These are phyloP conservation scores for Cryptococcus depauperatus DNA, from an alignment of 1,284 basidiomycete species.

Conservation along the genomic window DNA sequence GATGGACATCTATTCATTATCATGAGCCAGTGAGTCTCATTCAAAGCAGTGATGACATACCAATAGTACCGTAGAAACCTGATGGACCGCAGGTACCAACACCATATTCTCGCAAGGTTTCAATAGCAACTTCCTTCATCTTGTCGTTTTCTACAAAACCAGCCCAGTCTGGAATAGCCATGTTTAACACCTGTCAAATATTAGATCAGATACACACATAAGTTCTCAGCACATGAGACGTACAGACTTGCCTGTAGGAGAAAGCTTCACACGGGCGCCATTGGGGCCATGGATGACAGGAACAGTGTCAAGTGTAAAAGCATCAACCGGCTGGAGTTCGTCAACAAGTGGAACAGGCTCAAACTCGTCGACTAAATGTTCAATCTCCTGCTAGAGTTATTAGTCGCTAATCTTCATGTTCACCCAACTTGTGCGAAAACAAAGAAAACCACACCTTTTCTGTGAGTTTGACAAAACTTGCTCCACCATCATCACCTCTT, in stretches of 20 bases:
- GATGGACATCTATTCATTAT: constrained; percentile 68
- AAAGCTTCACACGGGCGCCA: constrained; percentile 72
- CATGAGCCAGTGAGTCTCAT: neutral
- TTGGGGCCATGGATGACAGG: constrained; percentile 74
- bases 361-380: constrained; percentile 96
- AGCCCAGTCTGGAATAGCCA: constrained; percentile 88
- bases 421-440: too few species aligned
- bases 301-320: constrained; percentile 61
- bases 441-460: constrained; percentile 63
- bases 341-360: constrained; percentile 71
- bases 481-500: constrained; percentile 72
- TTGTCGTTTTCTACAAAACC: constrained; percentile 81
- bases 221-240: too few species aligned
- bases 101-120: constrained; percentile 84
- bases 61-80: constrained; percentile 94
- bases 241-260: constrained; percentile 63
- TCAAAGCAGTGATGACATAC: constrained; percentile 47
- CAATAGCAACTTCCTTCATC: constrained; percentile 77
- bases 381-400: constrained; percentile 64
- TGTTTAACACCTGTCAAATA: constrained; percentile 55
- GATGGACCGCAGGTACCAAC: constrained; percentile 94
- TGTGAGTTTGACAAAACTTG: constrained; percentile 81
- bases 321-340: constrained; percentile 54
- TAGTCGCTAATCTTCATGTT: neutral
- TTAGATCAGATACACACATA: neutral